These are phyloP conservation scores for Hanseniaspora lindneri DNA, from an alignment of 805 yeast genomes.

Conservation along the genomic window DNA sequence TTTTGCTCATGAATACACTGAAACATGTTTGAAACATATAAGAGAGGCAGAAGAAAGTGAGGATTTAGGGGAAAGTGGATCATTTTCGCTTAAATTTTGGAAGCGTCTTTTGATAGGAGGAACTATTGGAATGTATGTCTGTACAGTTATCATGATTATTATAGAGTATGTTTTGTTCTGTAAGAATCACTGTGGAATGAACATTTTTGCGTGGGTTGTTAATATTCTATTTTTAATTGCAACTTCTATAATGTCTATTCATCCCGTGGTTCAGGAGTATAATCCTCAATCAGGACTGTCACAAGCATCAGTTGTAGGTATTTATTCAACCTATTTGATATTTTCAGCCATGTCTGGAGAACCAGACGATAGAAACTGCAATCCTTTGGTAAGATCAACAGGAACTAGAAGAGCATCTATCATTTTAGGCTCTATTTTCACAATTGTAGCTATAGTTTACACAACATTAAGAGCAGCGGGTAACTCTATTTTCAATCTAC, in stretches of 20 bases:
- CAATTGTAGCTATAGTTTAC: slow-evolving; percentile 89
- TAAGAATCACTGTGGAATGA: slow-evolving; percentile 70
- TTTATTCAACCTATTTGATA: slow-evolving; percentile 82
- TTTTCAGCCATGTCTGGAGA: slow-evolving; percentile 91
- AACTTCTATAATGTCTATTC: slow-evolving; percentile 59
- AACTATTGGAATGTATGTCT: slow-evolving; percentile 71
- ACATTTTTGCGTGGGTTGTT: slow-evolving; percentile 71
- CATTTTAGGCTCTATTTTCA: slow-evolving; percentile 81
- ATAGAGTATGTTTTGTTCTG: slow-evolving; percentile 79
- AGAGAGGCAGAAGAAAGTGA: slow-evolving; percentile 60
- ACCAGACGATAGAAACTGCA: slow-evolving; percentile 87
- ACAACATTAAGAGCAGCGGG: slow-evolving; percentile 97
- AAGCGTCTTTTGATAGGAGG: slow-evolving; percentile 71
- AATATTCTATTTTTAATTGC: slow-evolving; percentile 56
- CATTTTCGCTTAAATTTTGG: slow-evolving; percentile 42
- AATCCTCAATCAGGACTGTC: slow-evolving; percentile 95
- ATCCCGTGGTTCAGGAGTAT: slow-evolving; percentile 75
- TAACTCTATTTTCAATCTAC: slow-evolving; percentile 49
- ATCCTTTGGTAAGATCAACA: slow-evolving; percentile 77
- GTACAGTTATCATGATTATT: slow-evolving; percentile 57
- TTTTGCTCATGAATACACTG: slow-evolving; percentile 98
- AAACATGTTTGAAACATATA: slow-evolving; percentile 78
- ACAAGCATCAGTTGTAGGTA: slow-evolving; percentile 88
- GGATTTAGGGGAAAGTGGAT: slow-evolving; percentile 14
- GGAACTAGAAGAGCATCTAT: slow-evolving; percentile 86